phyloP scores from a whole-genome alignment of 208 protist species.

The Spironucleus salmonicida region DNA sequence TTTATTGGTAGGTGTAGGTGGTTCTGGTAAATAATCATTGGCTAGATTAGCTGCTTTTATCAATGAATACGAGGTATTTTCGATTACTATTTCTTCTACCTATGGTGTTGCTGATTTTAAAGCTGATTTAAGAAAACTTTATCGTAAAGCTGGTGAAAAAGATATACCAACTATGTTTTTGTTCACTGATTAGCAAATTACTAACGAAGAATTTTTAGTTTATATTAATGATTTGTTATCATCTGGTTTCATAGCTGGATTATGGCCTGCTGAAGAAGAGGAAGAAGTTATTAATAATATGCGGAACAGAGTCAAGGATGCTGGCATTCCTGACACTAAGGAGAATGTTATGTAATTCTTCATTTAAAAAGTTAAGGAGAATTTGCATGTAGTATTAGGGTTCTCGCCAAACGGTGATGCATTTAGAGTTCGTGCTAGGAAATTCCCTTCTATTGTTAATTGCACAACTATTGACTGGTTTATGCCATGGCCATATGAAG shows the following conservation, averaged over 20 bases:
- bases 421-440: constrained; percentile 76
- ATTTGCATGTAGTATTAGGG: constrained; percentile 84
- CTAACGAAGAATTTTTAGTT: constrained; percentile 78
- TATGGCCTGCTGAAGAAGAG: constrained; percentile 52
- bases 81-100: constrained; percentile 81
- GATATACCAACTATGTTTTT: constrained; percentile 76
- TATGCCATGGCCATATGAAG: constrained; percentile 85
- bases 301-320: constrained; percentile 50
- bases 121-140: constrained; percentile 77
- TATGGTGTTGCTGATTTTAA: constrained; percentile 85
- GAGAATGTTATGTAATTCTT: constrained; percentile 77
- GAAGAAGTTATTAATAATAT: constrained; percentile 53
- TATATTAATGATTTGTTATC: constrained; percentile 61
- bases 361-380: constrained; percentile 71
- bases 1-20: constrained; percentile 85
- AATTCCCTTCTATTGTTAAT: constrained; percentile 91
- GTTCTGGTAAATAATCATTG: constrained; percentile 79
- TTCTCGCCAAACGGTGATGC: constrained; percentile 89
- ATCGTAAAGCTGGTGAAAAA: constrained; percentile 74
- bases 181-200: constrained; percentile 86
- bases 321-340: constrained; percentile 49
- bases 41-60: constrained; percentile 83
- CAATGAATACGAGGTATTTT: constrained; percentile 79
- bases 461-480: constrained; percentile 95
- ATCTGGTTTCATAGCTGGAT: constrained; percentile 51